phyloP scores from a whole-genome alignment of 352 stramenopile species.

The Nothophytophthora sp. region DNA sequence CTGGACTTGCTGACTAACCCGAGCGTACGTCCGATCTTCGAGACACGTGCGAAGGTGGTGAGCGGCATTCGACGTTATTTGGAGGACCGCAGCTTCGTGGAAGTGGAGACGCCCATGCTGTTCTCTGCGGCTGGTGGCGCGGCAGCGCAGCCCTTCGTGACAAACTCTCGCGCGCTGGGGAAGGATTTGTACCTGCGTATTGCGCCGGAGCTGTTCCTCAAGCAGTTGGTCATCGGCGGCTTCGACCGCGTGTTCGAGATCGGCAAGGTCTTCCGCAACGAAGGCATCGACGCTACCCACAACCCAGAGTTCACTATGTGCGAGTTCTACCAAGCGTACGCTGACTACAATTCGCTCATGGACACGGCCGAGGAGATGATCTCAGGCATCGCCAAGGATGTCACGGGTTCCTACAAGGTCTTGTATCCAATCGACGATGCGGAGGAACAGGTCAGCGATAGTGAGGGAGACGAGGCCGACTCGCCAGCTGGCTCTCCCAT shows the following conservation, averaged over 20 bases:
- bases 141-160: constrained; percentile 98
- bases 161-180: constrained; percentile 96
- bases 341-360: constrained; percentile 99
- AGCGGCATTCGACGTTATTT: constrained; percentile 93
- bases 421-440: constrained; percentile 88
- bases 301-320: constrained; percentile 99
- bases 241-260: constrained; percentile 99
- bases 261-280: constrained; percentile 99
- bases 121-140: constrained; percentile 95
- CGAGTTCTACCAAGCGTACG: constrained; percentile 99
- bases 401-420: constrained; percentile 89
- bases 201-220: constrained; percentile 97
- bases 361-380: constrained; percentile 95
- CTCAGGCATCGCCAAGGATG: constrained; percentile 89
- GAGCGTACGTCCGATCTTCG: constrained; percentile 92
- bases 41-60: constrained; percentile 93
- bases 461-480: no score
- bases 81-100: constrained; percentile 94
- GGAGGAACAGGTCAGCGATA: constrained; percentile 67
- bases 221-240: constrained; percentile 97
- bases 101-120: constrained; percentile 99
- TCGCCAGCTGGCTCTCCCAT: no score
- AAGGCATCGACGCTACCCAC: constrained; percentile 97
- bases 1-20: constrained; percentile 98
- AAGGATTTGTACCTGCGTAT: constrained; percentile 98